Evolutionary conservation across 352 stramenopile species (phyloP).

Genomic region (Thalassiosira hispida): DNA sequence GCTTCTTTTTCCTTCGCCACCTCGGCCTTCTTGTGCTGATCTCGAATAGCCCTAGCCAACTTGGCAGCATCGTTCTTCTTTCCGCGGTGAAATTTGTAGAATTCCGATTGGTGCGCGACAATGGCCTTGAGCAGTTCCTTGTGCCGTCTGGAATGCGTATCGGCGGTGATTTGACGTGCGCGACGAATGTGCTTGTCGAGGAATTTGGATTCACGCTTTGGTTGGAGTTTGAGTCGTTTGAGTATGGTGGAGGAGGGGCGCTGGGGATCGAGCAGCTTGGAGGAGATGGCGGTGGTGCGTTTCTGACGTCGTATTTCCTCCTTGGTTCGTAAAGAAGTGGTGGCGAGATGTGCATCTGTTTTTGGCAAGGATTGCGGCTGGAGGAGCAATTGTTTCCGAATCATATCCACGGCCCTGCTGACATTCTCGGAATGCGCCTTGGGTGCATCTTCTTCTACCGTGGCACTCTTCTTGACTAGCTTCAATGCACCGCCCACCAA

Average conservation of each 20-base stretch:
- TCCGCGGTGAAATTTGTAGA: conserved; percentile 81
- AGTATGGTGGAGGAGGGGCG: conserved; percentile 13
- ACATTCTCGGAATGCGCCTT: conserved; percentile 12
- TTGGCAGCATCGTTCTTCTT: conserved; percentile 65
- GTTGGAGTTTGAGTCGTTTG: conserved; percentile 80
- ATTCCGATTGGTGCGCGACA: conserved; percentile 71
- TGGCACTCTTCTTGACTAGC: neutral
- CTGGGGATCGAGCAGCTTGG: conserved; percentile 42
- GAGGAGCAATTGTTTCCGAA: conserved; percentile 40
- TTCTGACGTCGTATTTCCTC: conserved; percentile 24
- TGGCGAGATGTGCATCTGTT: neutral
- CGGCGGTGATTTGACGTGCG: conserved; percentile 62
- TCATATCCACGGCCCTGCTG: conserved; percentile 17
- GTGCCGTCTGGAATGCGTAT: conserved; percentile 70
- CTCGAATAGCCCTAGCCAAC: conserved; percentile 68
- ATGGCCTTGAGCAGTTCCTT: conserved; percentile 80
- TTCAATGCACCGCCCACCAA: conserved; percentile 37
- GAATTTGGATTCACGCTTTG: conserved; percentile 74
- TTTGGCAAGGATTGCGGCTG: neutral
- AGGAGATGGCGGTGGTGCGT: conserved; percentile 32
- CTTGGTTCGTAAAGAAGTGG: too few species aligned
- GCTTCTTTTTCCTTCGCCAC: conserved; percentile 78
- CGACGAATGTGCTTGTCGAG: conserved; percentile 74
- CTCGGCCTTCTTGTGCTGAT: conserved; percentile 74
- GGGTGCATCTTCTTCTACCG: neutral